Conservation (phyloP, 148 eudicot genomes). For the Hydrangea macrophylla region DNA sequence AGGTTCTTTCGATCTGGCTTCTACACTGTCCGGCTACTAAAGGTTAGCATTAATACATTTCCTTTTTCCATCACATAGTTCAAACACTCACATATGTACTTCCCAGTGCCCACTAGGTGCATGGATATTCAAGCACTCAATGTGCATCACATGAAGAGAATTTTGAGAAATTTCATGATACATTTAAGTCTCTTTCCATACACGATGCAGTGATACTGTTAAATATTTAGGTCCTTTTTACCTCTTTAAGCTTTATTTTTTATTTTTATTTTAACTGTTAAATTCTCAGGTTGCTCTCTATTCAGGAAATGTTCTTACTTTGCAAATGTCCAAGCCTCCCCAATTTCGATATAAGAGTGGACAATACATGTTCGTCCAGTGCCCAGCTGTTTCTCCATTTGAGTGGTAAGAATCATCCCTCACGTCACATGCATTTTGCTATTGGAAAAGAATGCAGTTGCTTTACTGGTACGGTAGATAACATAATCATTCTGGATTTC, state of each 20-base stretch:
- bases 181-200: too few species aligned
- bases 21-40: conserved; percentile 59
- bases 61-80: not conserved
- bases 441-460: not conserved
- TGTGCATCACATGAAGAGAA: not conserved
- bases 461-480: not conserved
- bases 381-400: conserved; percentile 92
- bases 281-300: conserved; percentile 72
- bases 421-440: not conserved
- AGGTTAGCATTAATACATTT: conserved; percentile 44
- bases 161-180: too few species aligned
- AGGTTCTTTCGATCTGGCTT: conserved; percentile 82
- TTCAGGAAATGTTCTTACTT: conserved; percentile 81
- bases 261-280: too few species aligned
- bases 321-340: conserved; percentile 94
- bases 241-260: not conserved
- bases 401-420: conserved; percentile 60
- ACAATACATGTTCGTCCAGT: conserved; percentile 95
- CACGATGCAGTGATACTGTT: too few species aligned
- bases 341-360: conserved; percentile 91
- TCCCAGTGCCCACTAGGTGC: not conserved
- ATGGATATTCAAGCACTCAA: not conserved
- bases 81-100: not conserved
- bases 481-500: not conserved
- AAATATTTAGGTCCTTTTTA: too few species aligned